Percentiles rank a stretch among this genome's conserved stretches.
Conservation (phyloP, 148 eudicot genomes). For the Linanthus parryae region DNA sequence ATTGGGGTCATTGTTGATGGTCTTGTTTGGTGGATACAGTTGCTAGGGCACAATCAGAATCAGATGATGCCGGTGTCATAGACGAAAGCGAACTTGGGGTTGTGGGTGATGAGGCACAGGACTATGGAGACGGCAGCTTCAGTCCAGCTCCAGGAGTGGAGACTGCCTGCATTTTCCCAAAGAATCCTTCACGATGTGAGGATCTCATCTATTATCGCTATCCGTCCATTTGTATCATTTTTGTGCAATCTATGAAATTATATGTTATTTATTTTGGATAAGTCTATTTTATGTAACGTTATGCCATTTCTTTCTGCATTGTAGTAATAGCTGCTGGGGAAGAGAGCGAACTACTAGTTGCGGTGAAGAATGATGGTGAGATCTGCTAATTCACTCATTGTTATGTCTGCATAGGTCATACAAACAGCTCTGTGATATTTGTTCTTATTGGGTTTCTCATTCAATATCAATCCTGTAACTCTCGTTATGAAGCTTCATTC, state of each 20-base stretch:
- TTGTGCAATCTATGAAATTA: no score
- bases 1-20: no score
- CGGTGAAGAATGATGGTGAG: slow-evolving; percentile 79
- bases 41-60: slow-evolving; percentile 61
- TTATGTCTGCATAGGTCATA: no score
- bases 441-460: no score
- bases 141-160: slow-evolving; percentile 74
- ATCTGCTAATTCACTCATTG: background rate
- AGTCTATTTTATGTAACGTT: background rate
- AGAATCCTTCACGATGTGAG: slow-evolving; percentile 63
- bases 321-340: slow-evolving; percentile 74
- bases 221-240: background rate
- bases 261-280: background rate
- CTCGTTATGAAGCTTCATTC: no score
- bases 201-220: background rate
- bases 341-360: slow-evolving; percentile 73
- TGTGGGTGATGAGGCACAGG: slow-evolving; percentile 54
- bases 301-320: background rate
- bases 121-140: slow-evolving; percentile 42
- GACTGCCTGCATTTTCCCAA: slow-evolving; percentile 77
- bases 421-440: no score
- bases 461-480: no score
- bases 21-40: slow-evolving; percentile 29
- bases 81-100: slow-evolving; percentile 61
- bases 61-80: slow-evolving; percentile 21